Evolutionary conservation across 805 yeast species (phyloP), one percentile per base, ranked within the genome.

Genomic region (Clavispora asparagi): DNA sequence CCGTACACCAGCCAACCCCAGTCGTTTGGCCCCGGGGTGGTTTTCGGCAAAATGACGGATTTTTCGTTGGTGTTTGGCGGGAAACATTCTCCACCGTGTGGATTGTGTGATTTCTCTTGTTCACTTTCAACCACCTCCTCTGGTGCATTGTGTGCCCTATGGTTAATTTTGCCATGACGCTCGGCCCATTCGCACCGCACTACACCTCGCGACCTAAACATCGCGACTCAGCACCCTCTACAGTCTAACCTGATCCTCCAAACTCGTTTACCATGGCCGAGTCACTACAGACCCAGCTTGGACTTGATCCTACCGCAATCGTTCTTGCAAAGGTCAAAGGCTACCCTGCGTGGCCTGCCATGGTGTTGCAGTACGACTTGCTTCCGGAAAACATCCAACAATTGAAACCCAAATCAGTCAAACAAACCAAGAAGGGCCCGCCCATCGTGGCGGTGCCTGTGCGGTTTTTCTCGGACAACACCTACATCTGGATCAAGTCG

Each of bases 291-390:
- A 48, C 39, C 33, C 46, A 42, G 16, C 38, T 54, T 40, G 49
- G 48, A 17, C 50, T 54, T 27, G 48, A 43, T 26, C 59, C 58
- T 13, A 47, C 43, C 9, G 26, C 57, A 8, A 49, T 55, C 3
- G 63, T 88, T 0, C 71, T 88, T 23, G 94, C 94, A 7, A 88
- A 88, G 63, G 81, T 88, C 41, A 88, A 87, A 58, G 95, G 95
- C 8, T 88, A 82, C 60, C 87, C 95, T 2, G 85, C 91, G 37
- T 88, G 96, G 96, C 96, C 96, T 0, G 90, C 91, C 2, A 82
- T 87, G 81, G 81, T 87, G 4, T 75, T 87, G 4, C 83, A 82
- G 1, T 77, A 70, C 48, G 72, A 74, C 14, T 63, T 78, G 7
- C 70, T 87, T 6, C 94, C 95, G 0, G 77, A 68, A 17, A 68